phyloP scores from a whole-genome alignment of 2,329 filamentous ascomycete genomes.

The Teratosphaeria destructans region DNA sequence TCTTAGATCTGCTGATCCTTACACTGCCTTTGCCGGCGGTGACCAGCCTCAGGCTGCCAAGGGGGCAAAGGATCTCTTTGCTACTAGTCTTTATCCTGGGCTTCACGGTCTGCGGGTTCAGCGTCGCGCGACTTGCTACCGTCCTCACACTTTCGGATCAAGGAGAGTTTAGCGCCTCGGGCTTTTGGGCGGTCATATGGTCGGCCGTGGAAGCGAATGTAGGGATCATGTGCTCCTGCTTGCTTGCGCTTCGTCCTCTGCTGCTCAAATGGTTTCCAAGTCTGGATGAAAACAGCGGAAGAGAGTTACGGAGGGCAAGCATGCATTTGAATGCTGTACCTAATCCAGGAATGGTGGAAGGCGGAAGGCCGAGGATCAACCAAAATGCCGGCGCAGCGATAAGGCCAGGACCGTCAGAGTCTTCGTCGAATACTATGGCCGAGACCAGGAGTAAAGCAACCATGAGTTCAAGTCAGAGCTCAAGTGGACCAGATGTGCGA shows the following conservation, averaged over 20 bases:
- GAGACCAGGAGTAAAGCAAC: background rate
- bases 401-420: background rate
- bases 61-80: constrained; percentile 32
- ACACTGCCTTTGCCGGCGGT: constrained; percentile 37
- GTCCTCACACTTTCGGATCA: constrained; percentile 11
- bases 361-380: background rate
- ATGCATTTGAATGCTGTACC: background rate
- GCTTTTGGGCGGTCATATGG: constrained; percentile 32
- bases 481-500: background rate
- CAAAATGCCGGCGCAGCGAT: background rate
- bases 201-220: constrained; percentile 34
- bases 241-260: constrained; percentile 34
- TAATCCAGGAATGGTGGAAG: background rate
- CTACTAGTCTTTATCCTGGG: constrained; percentile 35
- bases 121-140: constrained; percentile 14
- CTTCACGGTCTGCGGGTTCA: constrained; percentile 25
- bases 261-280: constrained; percentile 26
- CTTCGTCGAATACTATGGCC: background rate
- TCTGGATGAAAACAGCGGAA: constrained; percentile 15
- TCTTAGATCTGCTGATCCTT: constrained; percentile 34
- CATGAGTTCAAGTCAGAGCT: background rate
- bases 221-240: constrained; percentile 34
- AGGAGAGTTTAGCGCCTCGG: constrained; percentile 22
- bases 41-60: constrained; percentile 30
- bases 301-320: background rate